phyloP scores from a whole-genome alignment of 176 grass and related monocot genomes.

The Themeda triandra region DNA sequence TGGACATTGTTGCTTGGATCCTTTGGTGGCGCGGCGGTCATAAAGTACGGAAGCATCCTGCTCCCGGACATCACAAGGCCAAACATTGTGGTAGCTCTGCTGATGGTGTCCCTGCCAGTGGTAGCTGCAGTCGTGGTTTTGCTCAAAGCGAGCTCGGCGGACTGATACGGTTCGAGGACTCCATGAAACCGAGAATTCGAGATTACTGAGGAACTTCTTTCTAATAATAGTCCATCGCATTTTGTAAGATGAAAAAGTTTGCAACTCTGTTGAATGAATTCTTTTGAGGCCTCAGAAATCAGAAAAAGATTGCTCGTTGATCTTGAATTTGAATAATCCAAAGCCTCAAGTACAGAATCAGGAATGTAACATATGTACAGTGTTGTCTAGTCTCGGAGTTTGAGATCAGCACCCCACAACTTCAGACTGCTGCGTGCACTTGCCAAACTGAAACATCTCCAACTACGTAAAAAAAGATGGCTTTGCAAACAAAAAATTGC shows the following conservation, averaged over 20 bases:
- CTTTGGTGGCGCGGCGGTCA: constrained; percentile 56
- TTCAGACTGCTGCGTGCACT: constrained; percentile 16
- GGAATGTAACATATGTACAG: constrained; percentile 18
- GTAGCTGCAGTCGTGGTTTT: constrained; percentile 53
- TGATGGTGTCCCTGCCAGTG: constrained; percentile 72
- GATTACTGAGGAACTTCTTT: not conserved
- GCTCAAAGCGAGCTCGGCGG: constrained; percentile 48
- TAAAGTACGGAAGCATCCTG: constrained; percentile 84
- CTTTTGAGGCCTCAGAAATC: not conserved
- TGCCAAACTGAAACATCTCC: constrained; percentile 4
- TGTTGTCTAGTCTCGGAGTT: not conserved
- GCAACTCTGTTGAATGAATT: not conserved
- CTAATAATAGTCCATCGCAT: not conserved
- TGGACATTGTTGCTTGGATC: constrained; percentile 69
- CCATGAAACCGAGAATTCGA: not conserved
- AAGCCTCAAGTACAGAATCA: not conserved
- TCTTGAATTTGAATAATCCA: not conserved
- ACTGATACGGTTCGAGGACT: not conserved
- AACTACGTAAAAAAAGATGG: constrained; percentile 6
- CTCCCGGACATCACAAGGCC: constrained; percentile 76
- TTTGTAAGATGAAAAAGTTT: not conserved
- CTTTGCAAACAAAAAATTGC: constrained; percentile 19
- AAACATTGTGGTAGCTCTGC: constrained; percentile 62
- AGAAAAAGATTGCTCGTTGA: not conserved
- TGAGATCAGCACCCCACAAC: not conserved